Evolutionary conservation across 1,284 basidiomycete genomes (phyloP).

Genomic region (Chalciporus piperatoides): DNA sequence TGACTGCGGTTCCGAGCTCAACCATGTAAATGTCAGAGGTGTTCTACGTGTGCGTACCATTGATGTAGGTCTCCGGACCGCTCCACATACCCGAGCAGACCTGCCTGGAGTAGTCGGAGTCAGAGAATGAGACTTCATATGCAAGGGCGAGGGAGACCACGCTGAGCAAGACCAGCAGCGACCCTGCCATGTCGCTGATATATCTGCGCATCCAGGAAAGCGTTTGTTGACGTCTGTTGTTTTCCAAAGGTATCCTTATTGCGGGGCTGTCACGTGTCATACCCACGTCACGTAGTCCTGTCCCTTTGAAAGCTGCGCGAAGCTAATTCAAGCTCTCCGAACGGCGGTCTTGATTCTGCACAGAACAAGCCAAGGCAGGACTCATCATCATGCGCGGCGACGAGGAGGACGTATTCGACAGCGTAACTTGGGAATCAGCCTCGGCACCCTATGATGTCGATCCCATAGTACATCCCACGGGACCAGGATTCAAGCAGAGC

Average conservation of each 20-base stretch:
- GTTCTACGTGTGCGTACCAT: slow-evolving; percentile 55
- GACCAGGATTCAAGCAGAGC: slow-evolving; percentile 76
- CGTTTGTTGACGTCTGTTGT: slow-evolving; percentile 31
- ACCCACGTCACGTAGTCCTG: background rate
- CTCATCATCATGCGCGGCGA: slow-evolving; percentile 59
- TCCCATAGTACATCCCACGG: slow-evolving; percentile 38
- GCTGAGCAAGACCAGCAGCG: slow-evolving; percentile 34
- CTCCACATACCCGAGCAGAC: slow-evolving; percentile 96
- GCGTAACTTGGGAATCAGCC: slow-evolving; percentile 80
- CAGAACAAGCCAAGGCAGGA: background rate
- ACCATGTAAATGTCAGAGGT: slow-evolving; percentile 1
- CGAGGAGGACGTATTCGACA: slow-evolving; percentile 83
- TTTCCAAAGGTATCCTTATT: slow-evolving; percentile 1
- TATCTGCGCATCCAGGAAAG: slow-evolving; percentile 27
- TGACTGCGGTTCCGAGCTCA: slow-evolving; percentile 49
- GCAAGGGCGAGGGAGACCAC: slow-evolving; percentile 38
- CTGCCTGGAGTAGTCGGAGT: slow-evolving; percentile 79
- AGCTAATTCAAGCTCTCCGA: background rate
- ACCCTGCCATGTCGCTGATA: slow-evolving; percentile 11
- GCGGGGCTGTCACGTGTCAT: slow-evolving; percentile 25
- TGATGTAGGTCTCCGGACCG: slow-evolving; percentile 74
- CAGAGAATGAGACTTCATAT: slow-evolving; percentile 64
- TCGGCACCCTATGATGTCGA: slow-evolving; percentile 50
- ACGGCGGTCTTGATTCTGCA: background rate
- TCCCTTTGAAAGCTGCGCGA: background rate